Evolutionary conservation across 495 filamentous ascomycete species (phyloP), one percentile per base, ranked within the genome.

Genomic region (Xylaria flabelliformis): DNA sequence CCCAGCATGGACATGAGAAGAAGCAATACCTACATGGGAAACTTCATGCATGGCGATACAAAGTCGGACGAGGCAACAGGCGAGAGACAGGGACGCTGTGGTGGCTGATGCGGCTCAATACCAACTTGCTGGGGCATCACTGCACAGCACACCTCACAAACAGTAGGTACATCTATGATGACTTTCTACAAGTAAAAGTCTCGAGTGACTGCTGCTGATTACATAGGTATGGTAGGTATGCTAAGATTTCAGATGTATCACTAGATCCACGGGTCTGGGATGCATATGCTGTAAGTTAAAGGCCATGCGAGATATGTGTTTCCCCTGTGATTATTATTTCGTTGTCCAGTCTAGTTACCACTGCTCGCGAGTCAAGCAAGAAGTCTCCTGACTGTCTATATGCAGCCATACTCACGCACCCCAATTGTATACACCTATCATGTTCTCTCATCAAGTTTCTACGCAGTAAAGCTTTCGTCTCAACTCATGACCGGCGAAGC

Each of bases 61-160:
- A 19, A 61, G 53, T 56, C 39, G 21, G 61, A 44, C 61, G 21
- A 64, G 61, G 39, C 61, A 64, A 61, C 17, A 29, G 36, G 36
- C 36, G 36, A 39, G 4, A 34, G 34, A 36, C 6, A 39, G 13
- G 58, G 58, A 39, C 32, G 17, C 9, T 39, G n/a, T 44, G 13
- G 61, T 64, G 61, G 26, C 61, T 44, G 39, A 64, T 64, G 61
- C 36, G 61, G 61, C 61, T 64, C 61, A 64, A 44, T 5, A 39
- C 61, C 61, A 44, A 64, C 36, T 7, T 39, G 61, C 39, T 26
- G 36, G 2, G 13, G 26, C 61, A 64, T 44, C 39, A 63, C 42
- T 6, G 39, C 29, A 63, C 61, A 24, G 61, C 61, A 64, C 39
- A 26, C 59, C 36, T 32, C 3, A 2, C 36, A 21, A 32, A 17